Evolutionary conservation across 2,329 filamentous ascomycete species (phyloP).

Genomic region (Diaporthe citri): DNA sequence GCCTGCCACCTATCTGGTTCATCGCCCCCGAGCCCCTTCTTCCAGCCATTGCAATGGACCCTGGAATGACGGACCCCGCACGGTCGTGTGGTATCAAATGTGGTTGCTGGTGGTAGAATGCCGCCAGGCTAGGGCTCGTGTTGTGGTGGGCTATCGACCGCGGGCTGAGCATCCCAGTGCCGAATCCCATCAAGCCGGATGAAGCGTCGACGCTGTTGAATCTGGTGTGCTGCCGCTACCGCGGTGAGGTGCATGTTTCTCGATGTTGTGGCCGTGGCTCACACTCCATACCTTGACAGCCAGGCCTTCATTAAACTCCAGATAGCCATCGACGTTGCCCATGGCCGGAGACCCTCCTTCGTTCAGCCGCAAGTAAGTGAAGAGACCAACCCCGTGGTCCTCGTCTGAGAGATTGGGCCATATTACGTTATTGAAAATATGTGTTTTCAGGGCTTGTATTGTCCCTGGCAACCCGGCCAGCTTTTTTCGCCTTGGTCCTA

Average conservation of each 20-base stretch:
- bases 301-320: constrained; percentile 90
- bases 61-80: constrained; percentile 35
- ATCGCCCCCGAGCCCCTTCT: constrained; percentile 11
- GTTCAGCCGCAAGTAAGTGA: constrained; percentile 89
- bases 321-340: constrained; percentile 85
- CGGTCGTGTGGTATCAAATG: constrained; percentile 44
- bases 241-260: constrained; percentile 73
- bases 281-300: constrained; percentile 89
- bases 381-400: constrained; percentile 90
- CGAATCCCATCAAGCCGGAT: constrained; percentile 42
- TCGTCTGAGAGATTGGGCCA: constrained; percentile 99
- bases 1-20: constrained; percentile 27
- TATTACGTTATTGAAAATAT: constrained; percentile 98
- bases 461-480: constrained; percentile 88
- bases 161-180: constrained; percentile 45
- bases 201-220: constrained; percentile 64
- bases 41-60: constrained; percentile 28
- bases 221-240: constrained; percentile 67
- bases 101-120: constrained; percentile 43
- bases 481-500: constrained; percentile 84
- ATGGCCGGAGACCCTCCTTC: constrained; percentile 90
- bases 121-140: constrained; percentile 41
- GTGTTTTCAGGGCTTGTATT: constrained; percentile 90
- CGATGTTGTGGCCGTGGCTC: constrained; percentile 90
- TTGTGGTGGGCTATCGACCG: constrained; percentile 46